Percentiles rank a stretch among this genome's conserved stretches.
Conservation (phyloP, 148 eudicot genomes). For the Talinum fruticosum region DNA sequence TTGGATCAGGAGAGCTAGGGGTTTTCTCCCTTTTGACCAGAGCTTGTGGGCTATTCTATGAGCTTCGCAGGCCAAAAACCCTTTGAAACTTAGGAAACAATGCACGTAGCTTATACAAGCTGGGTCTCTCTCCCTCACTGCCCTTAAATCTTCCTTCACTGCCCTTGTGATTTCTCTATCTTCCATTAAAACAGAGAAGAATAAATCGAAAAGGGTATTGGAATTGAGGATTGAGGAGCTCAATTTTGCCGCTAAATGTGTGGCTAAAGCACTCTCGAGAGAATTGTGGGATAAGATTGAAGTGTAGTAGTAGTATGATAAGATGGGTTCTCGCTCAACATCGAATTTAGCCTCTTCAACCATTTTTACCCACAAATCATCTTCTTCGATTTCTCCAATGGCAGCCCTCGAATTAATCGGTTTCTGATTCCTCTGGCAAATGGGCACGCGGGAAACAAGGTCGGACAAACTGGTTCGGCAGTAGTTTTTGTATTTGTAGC, state of each 20-base stretch:
- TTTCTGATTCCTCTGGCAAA: slow-evolving; percentile 31
- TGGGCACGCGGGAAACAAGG: slow-evolving; percentile 30
- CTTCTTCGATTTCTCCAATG: neutral
- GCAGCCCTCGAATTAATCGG: neutral
- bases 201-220: slow-evolving; percentile 47
- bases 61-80: slow-evolving; percentile 65
- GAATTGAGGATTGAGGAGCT: slow-evolving; percentile 41
- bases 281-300: slow-evolving; percentile 53
- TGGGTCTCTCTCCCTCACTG: slow-evolving; percentile 73
- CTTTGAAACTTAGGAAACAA: slow-evolving; percentile 73
- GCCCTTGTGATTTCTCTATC: slow-evolving; percentile 42
- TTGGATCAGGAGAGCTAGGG: slow-evolving; percentile 56
- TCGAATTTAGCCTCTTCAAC: slow-evolving; percentile 50
- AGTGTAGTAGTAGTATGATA: slow-evolving; percentile 47
- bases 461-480: slow-evolving; percentile 34
- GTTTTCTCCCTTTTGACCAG: slow-evolving; percentile 62
- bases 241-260: slow-evolving; percentile 52
- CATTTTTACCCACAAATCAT: slow-evolving; percentile 54
- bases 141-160: slow-evolving; percentile 52
- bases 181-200: slow-evolving; percentile 34
- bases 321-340: slow-evolving; percentile 62
- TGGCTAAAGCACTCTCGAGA: slow-evolving; percentile 50
- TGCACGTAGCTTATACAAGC: slow-evolving; percentile 77
- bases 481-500: slow-evolving; percentile 14
- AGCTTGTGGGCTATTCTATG: slow-evolving; percentile 62